Evolutionary conservation across 1,284 basidiomycete species (phyloP).

Genomic region (Cutaneotrichosporon sp.): DNA sequence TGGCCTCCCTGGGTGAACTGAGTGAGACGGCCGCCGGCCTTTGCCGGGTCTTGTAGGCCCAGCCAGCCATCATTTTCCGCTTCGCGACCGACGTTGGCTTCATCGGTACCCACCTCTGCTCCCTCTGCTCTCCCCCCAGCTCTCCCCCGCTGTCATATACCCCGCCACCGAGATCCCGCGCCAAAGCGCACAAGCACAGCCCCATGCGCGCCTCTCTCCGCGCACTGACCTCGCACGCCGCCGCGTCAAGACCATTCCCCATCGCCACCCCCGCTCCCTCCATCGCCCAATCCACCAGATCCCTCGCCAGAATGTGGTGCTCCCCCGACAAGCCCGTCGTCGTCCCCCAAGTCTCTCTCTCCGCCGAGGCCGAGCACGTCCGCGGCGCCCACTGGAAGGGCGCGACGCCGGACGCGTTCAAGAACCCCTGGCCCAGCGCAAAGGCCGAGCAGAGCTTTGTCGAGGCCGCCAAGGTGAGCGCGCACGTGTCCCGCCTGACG

Average conservation of each 20-base stretch:
- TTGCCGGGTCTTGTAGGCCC: no score
- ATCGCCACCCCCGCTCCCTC: not conserved
- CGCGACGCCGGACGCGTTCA: slow-evolving; percentile 45
- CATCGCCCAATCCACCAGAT: not conserved
- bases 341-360: slow-evolving; percentile 2
- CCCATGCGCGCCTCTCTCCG: not conserved
- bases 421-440: slow-evolving; percentile 55
- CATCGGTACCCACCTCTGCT: no score
- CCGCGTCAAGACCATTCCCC: not conserved
- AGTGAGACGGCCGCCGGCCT: no score
- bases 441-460: slow-evolving; percentile 18
- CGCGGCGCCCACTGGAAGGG: slow-evolving; percentile 43
- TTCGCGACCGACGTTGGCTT: not conserved
- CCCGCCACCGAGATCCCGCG: no score
- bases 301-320: not conserved
- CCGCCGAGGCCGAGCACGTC: slow-evolving; percentile 10
- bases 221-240: not conserved
- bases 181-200: no score
- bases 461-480: not conserved
- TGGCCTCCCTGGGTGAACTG: no score
- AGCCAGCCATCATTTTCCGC: slow-evolving; percentile 1
- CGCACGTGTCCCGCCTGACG: slow-evolving; percentile 4
- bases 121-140: not conserved
- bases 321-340: not conserved
- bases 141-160: no score